Evolutionary conservation across 75 land plant species (phyloP).

Genomic region (Isoetes taiwanensis): DNA sequence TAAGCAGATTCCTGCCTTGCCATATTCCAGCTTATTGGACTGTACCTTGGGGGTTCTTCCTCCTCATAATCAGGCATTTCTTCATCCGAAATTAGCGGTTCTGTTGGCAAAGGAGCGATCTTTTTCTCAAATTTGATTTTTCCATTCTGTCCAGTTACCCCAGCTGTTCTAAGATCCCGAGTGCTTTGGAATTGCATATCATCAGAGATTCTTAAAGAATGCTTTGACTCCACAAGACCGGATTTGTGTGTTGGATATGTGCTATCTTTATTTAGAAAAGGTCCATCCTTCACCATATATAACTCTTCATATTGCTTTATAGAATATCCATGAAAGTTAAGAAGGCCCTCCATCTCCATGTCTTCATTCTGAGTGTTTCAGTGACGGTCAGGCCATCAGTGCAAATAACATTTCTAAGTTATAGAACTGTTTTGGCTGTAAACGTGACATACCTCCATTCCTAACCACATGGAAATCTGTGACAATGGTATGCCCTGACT

Average conservation of each 20-base stretch:
- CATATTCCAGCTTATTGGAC: neutral
- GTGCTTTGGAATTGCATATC: slow-evolving; percentile 31
- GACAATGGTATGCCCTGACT: slow-evolving; percentile 78
- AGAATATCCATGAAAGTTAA: slow-evolving; percentile 66
- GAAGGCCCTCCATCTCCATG: slow-evolving; percentile 40
- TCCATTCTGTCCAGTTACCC: neutral
- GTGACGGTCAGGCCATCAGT: neutral
- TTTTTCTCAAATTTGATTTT: neutral
- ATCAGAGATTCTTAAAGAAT: slow-evolving; percentile 31
- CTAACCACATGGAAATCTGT: slow-evolving; percentile 62
- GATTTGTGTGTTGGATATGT: slow-evolving; percentile 44
- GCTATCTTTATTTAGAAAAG: slow-evolving; percentile 47
- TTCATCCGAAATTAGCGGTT: slow-evolving; percentile 25
- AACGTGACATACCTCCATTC: slow-evolving; percentile 59
- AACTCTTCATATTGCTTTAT: slow-evolving; percentile 59
- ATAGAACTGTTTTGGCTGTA: neutral
- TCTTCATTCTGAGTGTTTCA: slow-evolving; percentile 60
- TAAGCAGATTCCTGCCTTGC: neutral
- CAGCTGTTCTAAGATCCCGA: neutral
- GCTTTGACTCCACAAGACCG: slow-evolving; percentile 54
- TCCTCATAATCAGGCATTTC: slow-evolving; percentile 51
- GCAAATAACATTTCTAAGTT: neutral
- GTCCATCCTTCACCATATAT: slow-evolving; percentile 82
- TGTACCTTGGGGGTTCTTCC: slow-evolving; percentile 4
- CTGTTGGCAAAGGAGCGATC: neutral